These are phyloP conservation scores for Cercospora beticola DNA, from an alignment of 2,329 filamentous ascomycete genomes.

Conservation along the genomic window DNA sequence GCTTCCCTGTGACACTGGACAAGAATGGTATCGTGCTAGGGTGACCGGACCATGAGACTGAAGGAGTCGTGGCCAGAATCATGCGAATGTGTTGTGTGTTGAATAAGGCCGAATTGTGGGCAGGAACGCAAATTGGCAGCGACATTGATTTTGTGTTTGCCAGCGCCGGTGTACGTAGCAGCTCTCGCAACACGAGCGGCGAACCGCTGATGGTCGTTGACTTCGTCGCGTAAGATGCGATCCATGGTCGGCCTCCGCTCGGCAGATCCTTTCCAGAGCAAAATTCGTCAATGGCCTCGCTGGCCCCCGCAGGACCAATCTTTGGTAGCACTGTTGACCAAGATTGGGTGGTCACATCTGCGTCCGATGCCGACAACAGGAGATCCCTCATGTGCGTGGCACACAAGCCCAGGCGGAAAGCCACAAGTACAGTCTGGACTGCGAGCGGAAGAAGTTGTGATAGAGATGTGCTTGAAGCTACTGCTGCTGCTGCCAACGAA, in stretches of 20 bases:
- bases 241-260: not conserved
- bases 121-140: not conserved
- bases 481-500: slow-evolving; percentile 26
- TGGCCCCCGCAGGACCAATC: not conserved
- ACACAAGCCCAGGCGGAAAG: slow-evolving; percentile 47
- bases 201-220: not conserved
- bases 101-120: not conserved
- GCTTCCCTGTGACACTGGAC: not conserved
- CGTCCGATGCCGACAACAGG: not conserved
- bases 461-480: slow-evolving; percentile 20
- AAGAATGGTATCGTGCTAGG: not conserved
- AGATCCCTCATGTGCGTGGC: not conserved
- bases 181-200: not conserved
- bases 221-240: not conserved
- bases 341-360: not conserved
- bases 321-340: not conserved
- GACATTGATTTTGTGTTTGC: not conserved
- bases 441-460: slow-evolving; percentile 22
- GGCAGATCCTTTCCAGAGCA: not conserved
- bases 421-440: slow-evolving; percentile 39
- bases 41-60: not conserved
- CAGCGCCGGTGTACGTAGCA: not conserved
- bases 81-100: not conserved
- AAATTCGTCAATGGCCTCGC: not conserved
- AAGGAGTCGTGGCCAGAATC: not conserved